phyloP scores from a whole-genome alignment of 176 grass and related monocot species.

The Paspalum vaginatum region DNA sequence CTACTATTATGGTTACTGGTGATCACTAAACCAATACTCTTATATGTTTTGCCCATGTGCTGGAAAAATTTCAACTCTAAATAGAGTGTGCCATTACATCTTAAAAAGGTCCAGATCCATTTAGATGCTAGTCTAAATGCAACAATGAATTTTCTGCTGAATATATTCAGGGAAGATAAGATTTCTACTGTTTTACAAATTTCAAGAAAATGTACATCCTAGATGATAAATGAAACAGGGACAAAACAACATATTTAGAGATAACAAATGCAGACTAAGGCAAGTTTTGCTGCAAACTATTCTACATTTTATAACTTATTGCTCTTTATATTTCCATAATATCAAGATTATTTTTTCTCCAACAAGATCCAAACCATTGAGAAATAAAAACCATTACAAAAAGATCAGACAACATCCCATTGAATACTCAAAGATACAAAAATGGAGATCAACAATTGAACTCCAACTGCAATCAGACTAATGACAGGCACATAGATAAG shows the following conservation, averaged over 20 bases:
- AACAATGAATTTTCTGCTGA: background rate
- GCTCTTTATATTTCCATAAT: conserved; percentile 40
- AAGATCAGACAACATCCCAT: conserved; percentile 20
- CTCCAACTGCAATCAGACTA: conserved; percentile 38
- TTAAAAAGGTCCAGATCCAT: background rate
- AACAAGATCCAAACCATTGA: conserved; percentile 26
- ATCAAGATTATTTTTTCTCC: conserved; percentile 24
- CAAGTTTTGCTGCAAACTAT: conserved; percentile 13
- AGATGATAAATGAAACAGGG: background rate
- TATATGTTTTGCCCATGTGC: background rate
- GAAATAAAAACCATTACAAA: conserved; percentile 23
- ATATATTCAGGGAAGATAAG: background rate
- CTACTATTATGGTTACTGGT: conserved; percentile 1
- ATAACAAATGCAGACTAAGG: background rate
- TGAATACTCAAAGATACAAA: conserved; percentile 37
- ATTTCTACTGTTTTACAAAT: conserved; percentile 1
- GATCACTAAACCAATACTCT: background rate
- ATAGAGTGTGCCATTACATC: background rate
- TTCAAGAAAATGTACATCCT: background rate
- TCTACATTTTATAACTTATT: conserved; percentile 51
- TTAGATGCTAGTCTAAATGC: background rate
- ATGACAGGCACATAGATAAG: conserved; percentile 18
- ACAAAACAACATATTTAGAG: background rate
- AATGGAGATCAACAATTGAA: conserved; percentile 24
- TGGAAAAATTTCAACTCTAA: conserved; percentile 18